phyloP scores from a whole-genome alignment of 352 stramenopile species.

The Pythium guiyangense region DNA sequence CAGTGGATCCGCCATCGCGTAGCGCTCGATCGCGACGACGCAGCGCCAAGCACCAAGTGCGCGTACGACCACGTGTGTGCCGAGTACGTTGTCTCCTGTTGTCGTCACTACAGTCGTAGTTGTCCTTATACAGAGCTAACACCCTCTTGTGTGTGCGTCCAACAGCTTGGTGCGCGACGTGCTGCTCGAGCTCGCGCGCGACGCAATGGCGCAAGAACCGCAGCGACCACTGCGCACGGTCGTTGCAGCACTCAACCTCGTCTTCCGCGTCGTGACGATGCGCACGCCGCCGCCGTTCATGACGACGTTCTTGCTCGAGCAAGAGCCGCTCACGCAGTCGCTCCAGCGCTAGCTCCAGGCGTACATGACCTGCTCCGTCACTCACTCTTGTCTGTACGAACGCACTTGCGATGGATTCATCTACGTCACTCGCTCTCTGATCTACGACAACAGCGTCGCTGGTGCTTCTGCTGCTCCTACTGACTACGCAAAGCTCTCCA shows the following conservation, averaged over 20 bases:
- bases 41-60: neutral
- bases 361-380: too few species aligned
- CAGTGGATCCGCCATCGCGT: slow-evolving; percentile 70
- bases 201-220: slow-evolving; percentile 16
- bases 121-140: neutral
- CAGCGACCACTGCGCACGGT: slow-evolving; percentile 25
- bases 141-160: neutral
- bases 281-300: slow-evolving; percentile 53
- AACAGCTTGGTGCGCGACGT: slow-evolving; percentile 45
- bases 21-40: slow-evolving; percentile 22
- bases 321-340: slow-evolving; percentile 40
- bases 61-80: slow-evolving; percentile 25
- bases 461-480: too few species aligned
- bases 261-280: slow-evolving; percentile 57
- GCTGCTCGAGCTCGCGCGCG: slow-evolving; percentile 29
- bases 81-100: slow-evolving; percentile 29
- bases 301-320: slow-evolving; percentile 67
- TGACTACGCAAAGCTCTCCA: slow-evolving; percentile 73
- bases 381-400: too few species aligned
- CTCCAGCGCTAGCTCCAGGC: slow-evolving; percentile 23
- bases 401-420: too few species aligned
- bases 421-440: too few species aligned
- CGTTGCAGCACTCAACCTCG: slow-evolving; percentile 43
- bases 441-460: too few species aligned
- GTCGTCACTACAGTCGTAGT: too few species aligned